Base-by-base conservation (phyloP, 257 asterid species). In the Nicotiana knightiana region DNA sequence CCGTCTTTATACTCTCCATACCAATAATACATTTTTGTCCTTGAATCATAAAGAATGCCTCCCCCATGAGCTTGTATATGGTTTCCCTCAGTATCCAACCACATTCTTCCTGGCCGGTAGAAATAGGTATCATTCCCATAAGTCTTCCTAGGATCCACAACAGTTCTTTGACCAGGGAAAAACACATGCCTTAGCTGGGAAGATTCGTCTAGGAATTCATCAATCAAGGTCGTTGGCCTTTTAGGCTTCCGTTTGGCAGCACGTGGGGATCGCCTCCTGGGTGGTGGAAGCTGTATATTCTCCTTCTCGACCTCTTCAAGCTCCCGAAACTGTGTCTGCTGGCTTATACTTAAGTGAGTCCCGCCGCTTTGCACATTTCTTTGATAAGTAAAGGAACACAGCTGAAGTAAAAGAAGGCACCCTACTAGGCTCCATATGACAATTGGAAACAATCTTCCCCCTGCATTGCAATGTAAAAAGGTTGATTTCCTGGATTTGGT, bases 21-120 rank as follows among this genome's bases (percentile, higher is more conserved):
- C 98, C 99, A 96, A 85, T 92, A 96, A 88, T 93, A 94, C 39
- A 92, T 92, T 87, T 53, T 83, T 55, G 89, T 88, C 81, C 82
- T 87, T 73, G 84, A 93, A 82, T 96, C 98, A 51, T 91, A 93
- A 35, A 94, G 82, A 84, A 96, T 89, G 48, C 98, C 98, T 81
- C 98, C 99, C 53, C 98, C 99, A 85, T 93, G 99, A 66, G 98
- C 99, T 83, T 96, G 98, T 85, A 94, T 93, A 61, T 97, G 97
- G 85, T 93, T 93, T 76, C 98, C 97, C 67, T 92, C 92, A 51
- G 97, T 96, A 86, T 96, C 99, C 83, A 96, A 85, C 99, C 99
- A 96, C 79, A 92, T 87, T 82, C 90, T 91, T 76, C 93, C 97
- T 9, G 98, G 98, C 84, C 88, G 86, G 84, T 90, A 94, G 85